Conservation (phyloP, 331 rosid genomes). For the Acacia concinna region DNA sequence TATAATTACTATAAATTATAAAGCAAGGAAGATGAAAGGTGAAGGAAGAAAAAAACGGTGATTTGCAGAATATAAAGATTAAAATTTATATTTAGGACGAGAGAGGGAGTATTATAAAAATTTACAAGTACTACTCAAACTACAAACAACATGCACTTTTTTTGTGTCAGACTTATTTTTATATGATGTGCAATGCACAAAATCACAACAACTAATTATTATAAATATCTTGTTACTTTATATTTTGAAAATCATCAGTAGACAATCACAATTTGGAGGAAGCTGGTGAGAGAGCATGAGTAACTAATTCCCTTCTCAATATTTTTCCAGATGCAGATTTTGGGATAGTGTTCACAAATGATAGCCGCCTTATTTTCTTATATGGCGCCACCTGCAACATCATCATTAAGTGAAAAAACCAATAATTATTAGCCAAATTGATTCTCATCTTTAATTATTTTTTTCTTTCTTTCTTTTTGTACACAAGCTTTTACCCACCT, state of each 20-base stretch:
- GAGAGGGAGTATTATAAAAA: too few species aligned
- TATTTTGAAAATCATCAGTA: background rate
- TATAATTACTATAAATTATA: too few species aligned
- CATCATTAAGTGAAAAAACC: background rate
- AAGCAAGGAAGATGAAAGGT: too few species aligned
- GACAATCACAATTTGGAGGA: conserved; percentile 47
- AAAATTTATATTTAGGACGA: too few species aligned
- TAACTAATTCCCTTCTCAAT: conserved; percentile 71
- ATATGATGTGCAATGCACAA: too few species aligned
- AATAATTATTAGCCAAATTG: background rate
- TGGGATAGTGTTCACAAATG: conserved; percentile 62
- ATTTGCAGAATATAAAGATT: too few species aligned
- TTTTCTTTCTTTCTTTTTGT: too few species aligned
- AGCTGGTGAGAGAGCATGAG: conserved; percentile 44
- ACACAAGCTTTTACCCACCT: background rate
- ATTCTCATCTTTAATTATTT: background rate
- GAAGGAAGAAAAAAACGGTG: too few species aligned
- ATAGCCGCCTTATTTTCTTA: conserved; percentile 77
- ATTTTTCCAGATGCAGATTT: conserved; percentile 81
- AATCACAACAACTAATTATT: too few species aligned
- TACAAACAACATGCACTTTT: too few species aligned
- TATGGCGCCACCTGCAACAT: conserved; percentile 79
- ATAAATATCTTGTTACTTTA: background rate
- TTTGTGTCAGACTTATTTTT: too few species aligned
- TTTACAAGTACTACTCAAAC: too few species aligned